Base-by-base conservation (phyloP, 257 asterid species). In the Thymus mandschuricus region DNA sequence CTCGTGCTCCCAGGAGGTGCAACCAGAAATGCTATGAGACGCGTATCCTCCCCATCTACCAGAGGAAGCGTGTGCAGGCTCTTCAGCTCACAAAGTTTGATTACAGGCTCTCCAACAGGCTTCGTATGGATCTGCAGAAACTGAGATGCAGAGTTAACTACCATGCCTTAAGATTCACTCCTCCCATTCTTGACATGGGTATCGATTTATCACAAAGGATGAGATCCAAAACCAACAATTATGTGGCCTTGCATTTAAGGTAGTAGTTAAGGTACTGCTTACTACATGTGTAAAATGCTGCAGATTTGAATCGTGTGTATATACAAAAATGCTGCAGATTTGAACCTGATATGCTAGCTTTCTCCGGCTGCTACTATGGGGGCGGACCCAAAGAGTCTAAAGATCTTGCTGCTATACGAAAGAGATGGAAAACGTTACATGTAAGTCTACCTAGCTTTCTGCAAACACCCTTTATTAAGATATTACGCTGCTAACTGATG, bases 311-410 rank as follows among this genome's bases (percentile, higher is more conserved):
- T 84, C 95, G 21, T 2, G 79, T 34, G 40, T 45, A 56, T 30
- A 54, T n/a, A 41, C 7, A 27, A 11, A 10, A 64, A 10, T 64
- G 69, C 43, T 64, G 55, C 82, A 90, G 96, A 85, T 90, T 81
- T 72, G 97, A 90, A 72, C 85, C 95, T 62, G 97, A 90, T 77
- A 90, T 90, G 97, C 78, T 90, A 31, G 97, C 97, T 58, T 90
- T 90, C 80, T 88, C 97, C 57, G 88, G 96, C 60, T 90, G 97
- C 79, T 76, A 88, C 63, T 90, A 86, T 57, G 96, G 93, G 28
- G 91, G 95, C 54, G 95, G 96, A 52, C 86, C 72, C 48, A 85
- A 81, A 70, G 96, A 88, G 79, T 79, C 30, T 35, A 70, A 76
- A 38, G 91, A 83, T 52, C 77, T 90, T 8, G 83, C 88, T 5